phyloP scores from a whole-genome alignment of 768 basidiomycete species.

The Podaxis carcinomalis region DNA sequence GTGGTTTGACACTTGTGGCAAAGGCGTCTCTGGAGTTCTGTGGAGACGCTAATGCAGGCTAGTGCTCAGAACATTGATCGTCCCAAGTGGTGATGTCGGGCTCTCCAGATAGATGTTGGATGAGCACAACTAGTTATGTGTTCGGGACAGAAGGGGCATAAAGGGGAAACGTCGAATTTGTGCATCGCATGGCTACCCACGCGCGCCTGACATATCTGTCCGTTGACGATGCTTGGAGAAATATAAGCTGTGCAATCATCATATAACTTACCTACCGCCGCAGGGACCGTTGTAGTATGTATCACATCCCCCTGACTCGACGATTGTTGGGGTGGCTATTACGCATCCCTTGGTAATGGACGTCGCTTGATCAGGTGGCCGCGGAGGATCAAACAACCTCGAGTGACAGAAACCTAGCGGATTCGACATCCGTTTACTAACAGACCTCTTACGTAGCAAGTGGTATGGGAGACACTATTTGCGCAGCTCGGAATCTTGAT shows the following conservation, averaged over 20 bases:
- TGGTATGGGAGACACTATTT: neutral
- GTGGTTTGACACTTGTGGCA: neutral
- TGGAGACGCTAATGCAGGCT: neutral
- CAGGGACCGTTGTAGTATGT: no score
- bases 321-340: no score
- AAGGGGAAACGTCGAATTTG: neutral
- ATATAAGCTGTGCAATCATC: neutral
- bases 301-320: no score
- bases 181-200: no score
- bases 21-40: neutral
- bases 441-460: constrained; percentile 2
- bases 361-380: neutral
- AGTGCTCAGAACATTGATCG: neutral
- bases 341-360: no score
- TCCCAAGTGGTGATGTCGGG: neutral
- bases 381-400: neutral
- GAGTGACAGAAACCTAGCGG: neutral
- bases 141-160: neutral
- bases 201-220: neutral
- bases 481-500: neutral
- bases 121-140: neutral
- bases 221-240: neutral
- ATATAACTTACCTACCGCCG: neutral
- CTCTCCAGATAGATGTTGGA: neutral
- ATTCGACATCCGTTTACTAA: neutral